Base-by-base conservation (phyloP, 331 rosid genomes). In the Malus hybrid region DNA sequence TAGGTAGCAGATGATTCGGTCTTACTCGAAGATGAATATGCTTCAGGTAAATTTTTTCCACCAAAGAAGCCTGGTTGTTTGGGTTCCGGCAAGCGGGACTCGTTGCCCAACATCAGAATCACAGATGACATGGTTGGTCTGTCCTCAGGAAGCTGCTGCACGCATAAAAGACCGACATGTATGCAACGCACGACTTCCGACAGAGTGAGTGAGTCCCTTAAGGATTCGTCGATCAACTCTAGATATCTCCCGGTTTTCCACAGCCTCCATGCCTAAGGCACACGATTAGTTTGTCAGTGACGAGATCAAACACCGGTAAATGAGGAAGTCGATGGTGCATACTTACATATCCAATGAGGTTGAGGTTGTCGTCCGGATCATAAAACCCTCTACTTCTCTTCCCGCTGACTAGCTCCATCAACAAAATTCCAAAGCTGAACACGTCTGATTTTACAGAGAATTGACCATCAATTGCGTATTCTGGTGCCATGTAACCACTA, bases 101-200 rank as follows among this genome's bases (percentile, higher is more conserved):
- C 80, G 54, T 75, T 73, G 7, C 76, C 67, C 5, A 88, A 69
- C 86, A 88, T 83, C 64, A 80, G 36, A 59, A 83, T 61, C 31
- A 85, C 83, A 6, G 74, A 69, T 6, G 83, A 81, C 89, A 88
- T 81, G 75, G 55, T 69, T 10, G 90, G 92, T 76, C 89, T 69
- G 60, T 85, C 85, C 11, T 80, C 80, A n/a, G 85, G 81, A 81
- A 59, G 81, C 46, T 75, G 76, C 71, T 88, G 87, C n/a, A 82
- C 84, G 22, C 90, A 86, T 57, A 88, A 56, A 73, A 88, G 84
- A 56, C 87, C 65, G 9, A 86, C 70, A 64, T 78, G 84, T 29
- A 88, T 77, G 77, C 89, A 88, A 10, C 82, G 83, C 22, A 75
- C 1, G 0, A 65, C 80, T 68, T 81, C 84, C 5, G 80, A 75